Base-by-base conservation (phyloP, 2,329 filamentous ascomycete genomes). In the Aspergillus phoenicis region DNA sequence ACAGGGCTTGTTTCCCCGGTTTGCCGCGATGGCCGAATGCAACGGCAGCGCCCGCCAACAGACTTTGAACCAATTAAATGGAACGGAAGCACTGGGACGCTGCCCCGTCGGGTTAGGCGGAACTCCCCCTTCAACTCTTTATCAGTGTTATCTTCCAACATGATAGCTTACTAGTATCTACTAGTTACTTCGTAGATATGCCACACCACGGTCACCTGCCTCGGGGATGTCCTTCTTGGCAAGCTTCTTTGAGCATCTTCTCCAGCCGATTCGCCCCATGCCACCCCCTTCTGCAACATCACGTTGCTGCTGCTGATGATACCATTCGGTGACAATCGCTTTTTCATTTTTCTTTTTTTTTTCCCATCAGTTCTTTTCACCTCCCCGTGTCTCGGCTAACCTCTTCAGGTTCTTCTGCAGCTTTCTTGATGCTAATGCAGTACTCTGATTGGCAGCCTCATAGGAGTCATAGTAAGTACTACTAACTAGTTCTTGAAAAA, bases 1-100 rank as follows among this genome's bases (percentile, higher is more conserved):
- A 45, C 41, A 45, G 41, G 41, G 41, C 41, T 36, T 45, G 41
- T 45, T 45, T 24, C 63, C 59, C 63, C 61, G 63, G 53, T 64
- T 66, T 68, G 57, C 62, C 62, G 62, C 67, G 58, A 64, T 63
- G 60, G 61, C 68, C 68, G 67, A 64, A 73, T 73, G 72, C 72
- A 72, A 74, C 66, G 28, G 59, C 57, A 62, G 39, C 61, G 60
- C 49, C 24, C 54, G 39, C 58, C 41, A 41, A 48, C 61, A n/a
- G 54, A 13, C 28, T 55, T 59, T 20, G 26, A 28, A 33, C n/a
- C 26, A 51, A 30, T 51, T 8, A 15, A 51, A 33, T 51, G 13
- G 7, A 51, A 33, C 26, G 47, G 24, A 51, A 51, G 47, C 24
- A n/a, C 26, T 51, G 47, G 47, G 47, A 51, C 47, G 26, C 47